Evolutionary conservation across 805 yeast genomes (phyloP).

Genomic region (Tetrapisispora fleetii): DNA sequence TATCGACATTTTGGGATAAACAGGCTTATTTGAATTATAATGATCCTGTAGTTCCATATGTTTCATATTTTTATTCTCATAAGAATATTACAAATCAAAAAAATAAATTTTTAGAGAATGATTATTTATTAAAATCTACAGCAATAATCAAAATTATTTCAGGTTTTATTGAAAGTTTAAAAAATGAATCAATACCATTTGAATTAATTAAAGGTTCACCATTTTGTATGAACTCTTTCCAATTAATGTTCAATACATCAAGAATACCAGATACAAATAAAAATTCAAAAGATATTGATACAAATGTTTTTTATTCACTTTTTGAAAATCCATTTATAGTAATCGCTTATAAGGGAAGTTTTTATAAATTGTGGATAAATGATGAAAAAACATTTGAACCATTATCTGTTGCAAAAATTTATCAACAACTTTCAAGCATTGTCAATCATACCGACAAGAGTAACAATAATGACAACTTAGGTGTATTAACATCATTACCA

Average conservation of each 20-base stretch:
- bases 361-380: slow-evolving; percentile 67
- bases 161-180: slow-evolving; percentile 56
- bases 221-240: slow-evolving; percentile 91
- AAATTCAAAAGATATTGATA: slow-evolving; percentile 40
- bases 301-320: slow-evolving; percentile 41
- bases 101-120: slow-evolving; percentile 27
- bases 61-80: slow-evolving; percentile 82
- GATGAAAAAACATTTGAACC: slow-evolving; percentile 26
- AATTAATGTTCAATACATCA: slow-evolving; percentile 81
- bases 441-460: slow-evolving; percentile 28
- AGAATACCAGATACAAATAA: slow-evolving; percentile 51
- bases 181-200: slow-evolving; percentile 65
- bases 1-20: slow-evolving; percentile 86
- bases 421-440: slow-evolving; percentile 51
- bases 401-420: slow-evolving; percentile 39
- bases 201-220: slow-evolving; percentile 70
- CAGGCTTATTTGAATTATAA: slow-evolving; percentile 84
- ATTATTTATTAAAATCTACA: slow-evolving; percentile 66
- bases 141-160: slow-evolving; percentile 59
- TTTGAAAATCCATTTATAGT: slow-evolving; percentile 54
- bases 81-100: slow-evolving; percentile 37
- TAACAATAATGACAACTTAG: slow-evolving; percentile 41
- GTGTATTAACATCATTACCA: slow-evolving; percentile 72
- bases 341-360: slow-evolving; percentile 66
- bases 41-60: slow-evolving; percentile 92